Evolutionary conservation across 2,329 filamentous ascomycete genomes (phyloP), one percentile per base, ranked within the genome.

Genomic region (Alternaria sp.): DNA sequence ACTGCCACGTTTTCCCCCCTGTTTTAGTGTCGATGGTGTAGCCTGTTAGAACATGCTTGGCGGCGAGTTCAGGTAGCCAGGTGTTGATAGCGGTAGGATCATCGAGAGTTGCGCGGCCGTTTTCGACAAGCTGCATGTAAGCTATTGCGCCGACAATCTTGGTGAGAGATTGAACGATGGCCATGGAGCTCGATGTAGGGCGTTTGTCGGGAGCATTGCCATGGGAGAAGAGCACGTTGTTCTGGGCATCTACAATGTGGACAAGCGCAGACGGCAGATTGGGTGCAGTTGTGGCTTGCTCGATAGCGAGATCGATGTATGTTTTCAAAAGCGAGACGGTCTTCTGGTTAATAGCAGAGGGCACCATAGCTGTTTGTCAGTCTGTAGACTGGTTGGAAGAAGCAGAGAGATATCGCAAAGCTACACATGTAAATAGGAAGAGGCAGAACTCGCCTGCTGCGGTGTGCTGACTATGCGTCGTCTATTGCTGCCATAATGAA

Each of bases 111-210:
- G 60, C 49, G 24, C 67, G 45, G 10, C 57, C 53, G 4, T 40
- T 56, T 11, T 70, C 67, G 7, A 72, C 65, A 39, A 72, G 68
- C 39, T 69, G 70, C 54, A 72, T 60, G 56, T 68, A 66, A 14
- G 64, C 64, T 36, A 72, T 62, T 37, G 67, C 60, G 34, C 66
- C 68, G 42, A 72, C 53, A 54, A 71, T 58, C 40, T 73, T 73
- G 51, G 57, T 70, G 33, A 65, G 44, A 9, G 71, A 73, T 39
- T 68, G 62, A 13, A 68, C 48, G 9, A 61, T 51, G 24, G 51
- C 33, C 24, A 72, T 56, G 14, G 68, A 63, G 11, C 60, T 23
- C n/a, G 60, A 21, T 14, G 62, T 61, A 3, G 63, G 61, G 3
- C 54, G 56, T 17, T 39, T 52, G 13, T 51, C 17, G n/a, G 48